Conservation (phyloP, 75 land plant genomes). For the Cupressus sempervirens region DNA sequence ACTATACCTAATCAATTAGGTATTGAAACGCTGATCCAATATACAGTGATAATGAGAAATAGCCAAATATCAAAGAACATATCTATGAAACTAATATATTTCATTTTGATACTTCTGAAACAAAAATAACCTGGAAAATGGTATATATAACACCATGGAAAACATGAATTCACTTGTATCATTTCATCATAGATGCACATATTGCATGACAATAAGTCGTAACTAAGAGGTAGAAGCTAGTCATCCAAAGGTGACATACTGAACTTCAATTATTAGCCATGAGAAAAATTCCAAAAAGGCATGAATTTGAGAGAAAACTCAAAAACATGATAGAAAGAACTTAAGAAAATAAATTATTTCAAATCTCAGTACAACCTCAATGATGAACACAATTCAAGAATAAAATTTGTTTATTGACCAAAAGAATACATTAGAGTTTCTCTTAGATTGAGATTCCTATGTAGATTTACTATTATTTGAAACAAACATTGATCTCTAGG, state of each 20-base stretch:
- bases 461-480: background rate
- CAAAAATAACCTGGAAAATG: too few species aligned
- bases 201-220: background rate
- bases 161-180: too few species aligned
- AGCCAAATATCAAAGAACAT: background rate
- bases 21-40: background rate
- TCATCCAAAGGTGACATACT: background rate
- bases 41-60: background rate
- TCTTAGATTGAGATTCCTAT: background rate
- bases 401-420: background rate
- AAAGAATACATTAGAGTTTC: background rate
- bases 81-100: background rate
- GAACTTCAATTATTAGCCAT: background rate
- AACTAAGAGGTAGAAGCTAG: background rate
- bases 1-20: background rate
- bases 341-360: background rate
- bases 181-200: background rate
- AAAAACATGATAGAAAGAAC: background rate
- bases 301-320: background rate
- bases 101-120: background rate
- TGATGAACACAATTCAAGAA: background rate
- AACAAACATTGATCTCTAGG: slow-evolving; percentile 5
- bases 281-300: background rate
- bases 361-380: background rate
- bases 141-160: too few species aligned